Base-by-base conservation (phyloP, 1,139 yeast genomes). In the Suhomyces yuchorum region DNA sequence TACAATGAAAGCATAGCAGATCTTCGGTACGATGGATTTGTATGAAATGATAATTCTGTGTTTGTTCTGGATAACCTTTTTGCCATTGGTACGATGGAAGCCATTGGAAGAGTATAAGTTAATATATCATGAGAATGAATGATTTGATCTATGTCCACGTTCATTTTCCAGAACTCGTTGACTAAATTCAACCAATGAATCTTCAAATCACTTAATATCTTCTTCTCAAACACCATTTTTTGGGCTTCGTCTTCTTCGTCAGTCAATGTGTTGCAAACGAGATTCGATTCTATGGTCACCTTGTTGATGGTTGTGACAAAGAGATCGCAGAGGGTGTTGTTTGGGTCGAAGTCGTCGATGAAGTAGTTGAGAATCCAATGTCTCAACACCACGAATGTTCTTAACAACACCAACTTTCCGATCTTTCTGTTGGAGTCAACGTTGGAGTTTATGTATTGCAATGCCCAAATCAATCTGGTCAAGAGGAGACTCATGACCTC, bases 311-410 rank as follows among this genome's bases (percentile, higher is more conserved):
- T 74, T n/a, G 62, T 55, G 3, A 79, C 67, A 54, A 85, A 80
- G 11, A 64, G 53, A 42, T 70, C 72, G 56, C 91, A 74, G 35
- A 86, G 59, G 19, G 64, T 59, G 3, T 57, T 56, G 52, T 81
- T 73, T 11, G 73, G 59, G 40, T 82, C 69, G 59, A 86, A 87
- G 60, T 87, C 93, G 57, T 85, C 89, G 39, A 79, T 72, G 57
- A 85, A 87, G 61, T 85, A 85, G 62, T 87, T 92, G 51, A 88
- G 68, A 28, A 93, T 68, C 96, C 98, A 93, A 66, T 90, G 96
- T 58, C 98, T 78, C 42, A 93, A 60, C 32, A 88, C 85, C 35
- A 90, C 97, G 70, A 92, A 93, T 0, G 96, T 85, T 56, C 98
- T 77, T 35, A 92, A 79, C n/a, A 89, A 71, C 1, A 87, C 86